Evolutionary conservation across 75 land plant species (phyloP), one percentile per base, ranked within the genome.

Genomic region (Pseudotsuga menziesii): DNA sequence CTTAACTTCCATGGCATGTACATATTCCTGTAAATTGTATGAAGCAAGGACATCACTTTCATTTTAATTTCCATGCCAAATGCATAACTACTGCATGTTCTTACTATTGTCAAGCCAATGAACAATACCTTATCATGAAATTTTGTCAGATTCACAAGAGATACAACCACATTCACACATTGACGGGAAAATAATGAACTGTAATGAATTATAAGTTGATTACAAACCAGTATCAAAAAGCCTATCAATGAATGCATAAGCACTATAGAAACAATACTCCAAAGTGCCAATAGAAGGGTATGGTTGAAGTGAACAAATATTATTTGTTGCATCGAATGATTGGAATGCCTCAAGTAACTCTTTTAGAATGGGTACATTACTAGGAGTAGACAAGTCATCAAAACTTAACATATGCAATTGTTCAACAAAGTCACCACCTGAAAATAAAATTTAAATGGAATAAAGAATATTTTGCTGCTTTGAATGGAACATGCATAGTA

Each of bases 1-100:
- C 78, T 93, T 94, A 5, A 94, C 88, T 22, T 94, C 94, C 84
- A 87, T 80, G 1, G 93, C 89, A 83, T 91, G 92, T 39, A 96
- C 70, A 17, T 78, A 61, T n/a, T 83, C 86, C 98, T 96, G 86
- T 15, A 15, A 78, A 35, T 4, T 32, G 73, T 17, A 77, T 14
- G 35, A 14, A 35, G 9, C 22, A 57, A 13, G 12, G 44, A 4
- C 2, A 19, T 2, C 44, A 61, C 26, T 19, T 59, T 44, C 56
- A 39, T n/a, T 8, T 0, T 57, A n/a, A n/a, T n/a, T 61, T 55
- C 39, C 56, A 74, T 74, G 14, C 3, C 16, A 61, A 55, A 52
- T 56, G n/a, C 29, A 6, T 74, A 26, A 56, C 6, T 4, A 25
- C 3, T 26, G 27, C 55, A 17, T 56, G 15, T 56, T 56, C 59